phyloP scores from a whole-genome alignment of 352 stramenopile genomes.

The Pythium rhizo-oryzae region DNA sequence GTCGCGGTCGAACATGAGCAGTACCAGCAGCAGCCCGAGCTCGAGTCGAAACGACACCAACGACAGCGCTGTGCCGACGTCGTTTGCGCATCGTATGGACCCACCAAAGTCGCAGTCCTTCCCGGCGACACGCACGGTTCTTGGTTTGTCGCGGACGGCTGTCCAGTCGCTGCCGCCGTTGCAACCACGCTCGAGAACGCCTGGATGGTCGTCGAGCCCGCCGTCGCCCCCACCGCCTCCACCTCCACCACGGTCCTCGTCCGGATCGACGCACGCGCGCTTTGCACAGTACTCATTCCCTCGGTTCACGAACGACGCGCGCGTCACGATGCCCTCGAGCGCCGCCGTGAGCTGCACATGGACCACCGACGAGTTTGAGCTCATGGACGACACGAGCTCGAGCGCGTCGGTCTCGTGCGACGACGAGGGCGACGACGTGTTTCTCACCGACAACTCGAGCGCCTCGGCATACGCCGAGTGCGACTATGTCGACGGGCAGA shows the following conservation, averaged over 20 bases:
- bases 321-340: not conserved
- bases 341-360: not conserved
- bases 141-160: not conserved
- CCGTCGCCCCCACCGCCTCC: not conserved
- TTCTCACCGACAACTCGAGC: conserved; percentile 8
- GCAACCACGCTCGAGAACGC: not conserved
- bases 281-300: not conserved
- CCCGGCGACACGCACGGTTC: not conserved
- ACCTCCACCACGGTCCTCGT: not conserved
- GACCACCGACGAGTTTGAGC: not conserved
- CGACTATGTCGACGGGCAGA: conserved; percentile 6
- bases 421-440: conserved; percentile 7
- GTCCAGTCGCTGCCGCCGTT: conserved; percentile 1
- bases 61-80: not conserved
- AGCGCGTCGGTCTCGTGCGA: conserved; percentile 6
- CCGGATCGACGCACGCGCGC: not conserved
- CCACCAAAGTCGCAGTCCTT: not conserved
- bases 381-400: conserved; percentile 9
- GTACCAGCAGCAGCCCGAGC: not conserved
- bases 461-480: conserved; percentile 1
- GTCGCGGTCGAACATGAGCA: not conserved
- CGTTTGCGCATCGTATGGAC: not conserved
- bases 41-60: conserved; percentile 4
- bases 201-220: not conserved
- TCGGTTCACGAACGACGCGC: not conserved